These are phyloP conservation scores for Paraurostyla sp. DNA, from an alignment of 73 alveolate genomes.

Conservation along the genomic window DNA sequence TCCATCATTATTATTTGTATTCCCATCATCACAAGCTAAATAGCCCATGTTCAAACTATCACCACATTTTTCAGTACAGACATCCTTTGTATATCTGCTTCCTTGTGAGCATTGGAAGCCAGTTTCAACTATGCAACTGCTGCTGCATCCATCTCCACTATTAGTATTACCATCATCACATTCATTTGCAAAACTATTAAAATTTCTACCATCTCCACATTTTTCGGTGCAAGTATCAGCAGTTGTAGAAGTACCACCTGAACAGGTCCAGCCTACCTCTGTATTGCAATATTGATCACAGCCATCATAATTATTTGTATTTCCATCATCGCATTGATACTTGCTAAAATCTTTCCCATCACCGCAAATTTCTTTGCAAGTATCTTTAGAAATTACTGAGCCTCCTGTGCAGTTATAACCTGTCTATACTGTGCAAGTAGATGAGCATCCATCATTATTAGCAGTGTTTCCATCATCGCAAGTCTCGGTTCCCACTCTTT, in stretches of 20 bases:
- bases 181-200: neutral
- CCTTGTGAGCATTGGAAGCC: neutral
- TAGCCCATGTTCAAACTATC: neutral
- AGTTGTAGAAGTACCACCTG: constrained; percentile 6
- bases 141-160: neutral
- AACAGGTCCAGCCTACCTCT: constrained; percentile 2
- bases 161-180: constrained; percentile 36
- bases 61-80: neutral
- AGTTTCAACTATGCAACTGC: neutral
- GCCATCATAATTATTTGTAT: neutral
- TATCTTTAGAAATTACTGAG: neutral
- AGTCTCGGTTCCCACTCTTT: neutral
- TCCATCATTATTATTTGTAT: neutral
- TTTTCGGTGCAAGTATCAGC: constrained; percentile 12
- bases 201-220: constrained; percentile 8
- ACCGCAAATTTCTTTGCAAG: neutral
- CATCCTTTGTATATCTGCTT: neutral
- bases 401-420: constrained; percentile 22
- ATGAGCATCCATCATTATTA: constrained; percentile 8
- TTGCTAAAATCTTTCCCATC: neutral
- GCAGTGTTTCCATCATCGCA: constrained; percentile 33
- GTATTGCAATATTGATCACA: neutral
- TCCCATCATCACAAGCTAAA: constrained; percentile 15
- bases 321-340: constrained; percentile 27
- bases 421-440: constrained; percentile 16